A percentile compares a stretch with the other conserved stretches of the same genome.
Conservation (phyloP, 257 asterid genomes). For the Nemophila menziesii region DNA sequence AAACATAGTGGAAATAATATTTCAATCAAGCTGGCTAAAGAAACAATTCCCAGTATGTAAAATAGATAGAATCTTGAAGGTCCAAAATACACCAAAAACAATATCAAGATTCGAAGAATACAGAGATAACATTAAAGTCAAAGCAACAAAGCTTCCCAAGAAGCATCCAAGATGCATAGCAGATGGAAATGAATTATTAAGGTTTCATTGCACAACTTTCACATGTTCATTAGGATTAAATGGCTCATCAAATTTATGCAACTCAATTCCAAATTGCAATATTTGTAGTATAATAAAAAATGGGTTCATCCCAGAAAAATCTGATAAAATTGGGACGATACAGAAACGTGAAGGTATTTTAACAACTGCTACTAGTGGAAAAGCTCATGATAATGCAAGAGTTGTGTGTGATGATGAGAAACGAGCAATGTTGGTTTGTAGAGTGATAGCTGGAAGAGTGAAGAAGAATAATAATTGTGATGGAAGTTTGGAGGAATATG, state of each 20-base stretch:
- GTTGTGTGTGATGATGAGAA: slow-evolving; percentile 29
- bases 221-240: slow-evolving; percentile 75
- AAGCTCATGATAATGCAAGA: slow-evolving; percentile 52
- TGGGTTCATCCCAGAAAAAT: slow-evolving; percentile 38
- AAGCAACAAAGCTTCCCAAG: slow-evolving; percentile 54
- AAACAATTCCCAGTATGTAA: slow-evolving; percentile 65
- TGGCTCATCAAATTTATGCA: slow-evolving; percentile 74
- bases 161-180: slow-evolving; percentile 88
- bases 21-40: slow-evolving; percentile 88
- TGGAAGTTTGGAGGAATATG: slow-evolving; percentile 54
- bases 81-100: slow-evolving; percentile 63
- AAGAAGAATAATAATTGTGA: slow-evolving; percentile 41
- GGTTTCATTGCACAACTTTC: slow-evolving; percentile 77
- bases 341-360: slow-evolving; percentile 35
- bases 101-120: slow-evolving; percentile 74
- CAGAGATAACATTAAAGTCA: slow-evolving; percentile 58
- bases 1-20: slow-evolving; percentile 89
- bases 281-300: slow-evolving; percentile 50
- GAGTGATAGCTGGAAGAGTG: slow-evolving; percentile 81
- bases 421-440: slow-evolving; percentile 83
- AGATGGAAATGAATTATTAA: slow-evolving; percentile 78
- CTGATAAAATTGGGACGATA: slow-evolving; percentile 15
- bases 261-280: slow-evolving; percentile 43
- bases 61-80: slow-evolving; percentile 69
- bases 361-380: slow-evolving; percentile 71